Evolutionary conservation across 164 flowering plant species (phyloP).

Genomic region (Stephania japonica): DNA sequence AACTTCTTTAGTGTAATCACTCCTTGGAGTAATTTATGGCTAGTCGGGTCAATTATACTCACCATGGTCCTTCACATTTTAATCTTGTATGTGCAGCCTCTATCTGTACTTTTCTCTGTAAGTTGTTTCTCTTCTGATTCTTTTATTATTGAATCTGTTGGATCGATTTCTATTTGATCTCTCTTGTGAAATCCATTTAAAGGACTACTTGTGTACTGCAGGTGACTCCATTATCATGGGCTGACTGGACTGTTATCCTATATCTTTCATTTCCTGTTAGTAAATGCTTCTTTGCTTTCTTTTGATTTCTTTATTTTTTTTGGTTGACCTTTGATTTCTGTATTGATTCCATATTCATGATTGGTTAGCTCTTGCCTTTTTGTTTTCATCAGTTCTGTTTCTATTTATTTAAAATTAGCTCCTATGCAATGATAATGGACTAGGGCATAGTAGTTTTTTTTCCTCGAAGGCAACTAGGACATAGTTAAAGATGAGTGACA

Average conservation of each 20-base stretch:
- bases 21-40: slow-evolving; percentile 99
- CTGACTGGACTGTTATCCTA: slow-evolving; percentile 77
- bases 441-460: background rate
- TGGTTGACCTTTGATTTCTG: slow-evolving; percentile 4
- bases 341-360: background rate
- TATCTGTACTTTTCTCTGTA: slow-evolving; percentile 91
- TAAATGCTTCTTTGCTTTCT: slow-evolving; percentile 3
- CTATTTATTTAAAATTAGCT: background rate
- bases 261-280: slow-evolving; percentile 95
- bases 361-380: background rate
- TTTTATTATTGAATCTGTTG: background rate
- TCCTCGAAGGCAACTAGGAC: too few relatives aligned
- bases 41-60: slow-evolving; percentile 75
- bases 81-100: slow-evolving; percentile 76
- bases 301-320: slow-evolving; percentile 3
- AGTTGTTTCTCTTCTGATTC: slow-evolving; percentile 26
- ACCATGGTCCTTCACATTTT: slow-evolving; percentile 89
- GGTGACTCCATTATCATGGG: slow-evolving; percentile 91
- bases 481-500: too few relatives aligned
- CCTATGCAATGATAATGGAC: background rate
- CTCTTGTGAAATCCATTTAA: background rate
- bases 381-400: background rate
- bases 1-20: slow-evolving; percentile 54
- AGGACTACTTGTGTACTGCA: slow-evolving; percentile 23
- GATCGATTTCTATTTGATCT: background rate